Conservation (phyloP, 768 basidiomycete genomes). For the Clavulina sp. region DNA sequence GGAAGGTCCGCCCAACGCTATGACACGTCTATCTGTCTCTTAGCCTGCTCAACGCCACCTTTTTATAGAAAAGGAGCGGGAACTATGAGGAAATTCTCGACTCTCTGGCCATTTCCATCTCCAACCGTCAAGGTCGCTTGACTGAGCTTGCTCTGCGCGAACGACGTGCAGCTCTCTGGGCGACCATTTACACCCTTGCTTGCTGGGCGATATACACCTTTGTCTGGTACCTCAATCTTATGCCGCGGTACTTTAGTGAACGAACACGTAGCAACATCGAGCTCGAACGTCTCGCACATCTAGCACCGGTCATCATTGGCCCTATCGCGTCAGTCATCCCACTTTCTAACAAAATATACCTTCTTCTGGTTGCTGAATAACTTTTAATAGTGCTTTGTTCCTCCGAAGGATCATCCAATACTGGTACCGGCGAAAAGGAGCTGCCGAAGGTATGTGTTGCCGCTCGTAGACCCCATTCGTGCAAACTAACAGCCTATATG, state of each 20-base stretch:
- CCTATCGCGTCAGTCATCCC: slow-evolving; percentile 51
- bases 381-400: slow-evolving; percentile 41
- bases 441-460: slow-evolving; percentile 45
- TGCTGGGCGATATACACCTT: slow-evolving; percentile 35
- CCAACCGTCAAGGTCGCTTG: slow-evolving; percentile 53
- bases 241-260: slow-evolving; percentile 7
- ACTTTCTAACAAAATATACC: neutral
- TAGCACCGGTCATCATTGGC: slow-evolving; percentile 46
- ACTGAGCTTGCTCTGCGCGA: slow-evolving; percentile 77
- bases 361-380: neutral
- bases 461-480: neutral
- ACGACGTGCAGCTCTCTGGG: slow-evolving; percentile 54
- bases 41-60: neutral
- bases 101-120: slow-evolving; percentile 46
- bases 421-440: slow-evolving; percentile 67
- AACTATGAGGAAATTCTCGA: slow-evolving; percentile 66
- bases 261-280: slow-evolving; percentile 6
- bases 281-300: slow-evolving; percentile 20
- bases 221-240: slow-evolving; percentile 16
- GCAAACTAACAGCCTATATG: neutral
- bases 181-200: slow-evolving; percentile 61
- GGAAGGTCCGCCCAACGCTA: too few relatives aligned
- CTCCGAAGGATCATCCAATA: slow-evolving; percentile 63
- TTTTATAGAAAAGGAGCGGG: slow-evolving; percentile 25
- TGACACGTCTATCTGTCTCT: too few relatives aligned